These are phyloP conservation scores for Candida quercuum DNA, from an alignment of 805 yeast species.

Conservation along the genomic window DNA sequence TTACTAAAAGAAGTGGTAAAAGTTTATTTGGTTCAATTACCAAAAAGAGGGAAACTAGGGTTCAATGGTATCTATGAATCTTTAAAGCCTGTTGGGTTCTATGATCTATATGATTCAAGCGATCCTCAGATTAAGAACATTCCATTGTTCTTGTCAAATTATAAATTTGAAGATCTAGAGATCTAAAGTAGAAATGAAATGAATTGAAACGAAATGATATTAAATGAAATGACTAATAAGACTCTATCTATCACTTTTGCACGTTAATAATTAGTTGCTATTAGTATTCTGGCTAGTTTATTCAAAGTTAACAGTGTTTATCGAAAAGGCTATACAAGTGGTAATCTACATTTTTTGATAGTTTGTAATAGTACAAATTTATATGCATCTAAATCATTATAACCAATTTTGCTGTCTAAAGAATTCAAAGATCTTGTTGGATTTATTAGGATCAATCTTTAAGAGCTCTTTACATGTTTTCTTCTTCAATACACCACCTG, in stretches of 20 bases:
- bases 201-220: too few species aligned
- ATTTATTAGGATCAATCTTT: slow-evolving; percentile 81
- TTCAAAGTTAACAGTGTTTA: too few species aligned
- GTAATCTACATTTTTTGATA: too few species aligned
- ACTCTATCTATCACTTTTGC: neutral
- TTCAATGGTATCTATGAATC: slow-evolving; percentile 3
- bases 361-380: too few species aligned
- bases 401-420: slow-evolving; percentile 91
- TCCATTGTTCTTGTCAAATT: slow-evolving; percentile 31
- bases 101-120: slow-evolving; percentile 11
- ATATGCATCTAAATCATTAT: too few species aligned
- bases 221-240: too few species aligned
- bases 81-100: slow-evolving; percentile 6
- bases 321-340: too few species aligned
- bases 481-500: slow-evolving; percentile 79
- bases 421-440: slow-evolving; percentile 85
- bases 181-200: slow-evolving; percentile 2
- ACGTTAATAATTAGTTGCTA: neutral
- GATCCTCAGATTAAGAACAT: slow-evolving; percentile 16
- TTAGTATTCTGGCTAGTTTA: neutral
- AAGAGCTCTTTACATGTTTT: slow-evolving; percentile 80
- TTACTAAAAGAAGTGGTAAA: slow-evolving; percentile 11
- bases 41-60: slow-evolving; percentile 1
- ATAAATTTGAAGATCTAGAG: neutral
- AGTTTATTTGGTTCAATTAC: slow-evolving; percentile 7